These are phyloP conservation scores for Gossypium davidsonii DNA, from an alignment of 441 rosid species.

Conservation along the genomic window DNA sequence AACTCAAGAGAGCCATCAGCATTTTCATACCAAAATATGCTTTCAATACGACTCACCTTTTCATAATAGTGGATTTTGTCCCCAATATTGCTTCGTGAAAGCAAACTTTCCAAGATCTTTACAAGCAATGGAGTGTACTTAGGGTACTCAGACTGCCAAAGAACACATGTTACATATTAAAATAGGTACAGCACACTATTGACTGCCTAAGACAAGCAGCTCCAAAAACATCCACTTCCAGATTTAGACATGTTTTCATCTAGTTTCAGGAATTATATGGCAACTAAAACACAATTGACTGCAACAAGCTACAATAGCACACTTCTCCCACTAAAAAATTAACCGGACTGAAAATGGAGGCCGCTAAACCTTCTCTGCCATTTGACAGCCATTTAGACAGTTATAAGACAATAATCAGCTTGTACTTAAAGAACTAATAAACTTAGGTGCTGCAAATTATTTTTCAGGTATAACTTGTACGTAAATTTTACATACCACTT, in stretches of 20 bases:
- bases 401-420: neutral
- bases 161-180: slow-evolving; percentile 17
- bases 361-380: neutral
- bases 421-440: neutral
- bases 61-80: slow-evolving; percentile 60
- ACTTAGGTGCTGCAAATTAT: neutral
- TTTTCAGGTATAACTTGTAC: neutral
- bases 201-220: neutral
- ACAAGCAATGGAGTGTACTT: slow-evolving; percentile 67
- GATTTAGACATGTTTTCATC: neutral
- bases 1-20: slow-evolving; percentile 4
- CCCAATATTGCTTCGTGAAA: slow-evolving; percentile 49
- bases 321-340: neutral
- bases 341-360: neutral
- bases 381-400: slow-evolving; percentile 4
- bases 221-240: neutral
- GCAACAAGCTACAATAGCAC: neutral
- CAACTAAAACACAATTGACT: neutral
- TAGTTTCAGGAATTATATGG: neutral
- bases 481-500: neutral
- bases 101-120: slow-evolving; percentile 79
- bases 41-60: slow-evolving; percentile 45
- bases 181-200: slow-evolving; percentile 10
- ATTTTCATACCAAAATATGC: neutral
- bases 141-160: slow-evolving; percentile 80